Base-by-base conservation (phyloP, 495 filamentous ascomycete species). In the Neurospora tetrasperma region DNA sequence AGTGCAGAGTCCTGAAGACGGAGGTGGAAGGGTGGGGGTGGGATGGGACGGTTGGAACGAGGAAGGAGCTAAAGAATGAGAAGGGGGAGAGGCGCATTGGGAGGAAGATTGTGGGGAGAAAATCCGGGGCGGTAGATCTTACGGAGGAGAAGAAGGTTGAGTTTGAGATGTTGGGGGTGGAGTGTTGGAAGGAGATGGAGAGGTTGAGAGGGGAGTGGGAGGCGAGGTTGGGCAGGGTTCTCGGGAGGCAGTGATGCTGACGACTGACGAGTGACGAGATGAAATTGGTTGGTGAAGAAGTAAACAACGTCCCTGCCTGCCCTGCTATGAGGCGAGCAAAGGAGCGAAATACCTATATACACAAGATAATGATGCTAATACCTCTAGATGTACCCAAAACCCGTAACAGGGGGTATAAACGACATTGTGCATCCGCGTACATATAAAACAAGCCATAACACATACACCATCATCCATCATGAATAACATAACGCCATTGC, bases 21-120 rank as follows among this genome's bases (percentile, higher is more conserved):
- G 93, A 95, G 79, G 88, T 94, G 2, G 90, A 92, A 41, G 93
- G 94, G 5, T 97, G 94, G 94, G 94, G 93, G 0, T 89, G 88
- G 84, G 89, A 91, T 42, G 94, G 94, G 38, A 83, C 81, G 14
- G 85, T 93, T 38, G 92, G 89, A 4, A 80, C 84, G 75, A 76
- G 76, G 39, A 77, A 81, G 70, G 80, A 83, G 42, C 77, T 86
- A 5, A 83, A 83, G 70, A 77, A 80, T 71, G 85, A 89, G 76
- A 80, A 77, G 6, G 73, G 39, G 2, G 39, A 41, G n/a, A 69
- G 38, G 14, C 80, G 77, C 5, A 31, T 75, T 10, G 54, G 79
- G 70, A 71, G 75, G 10, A 83, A 86, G 71, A 73, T 71, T 20
- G 82, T 84, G 54, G 86, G 89, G 14, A 81, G 91, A 69, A 88